Evolutionary conservation across 2,329 filamentous ascomycete genomes (phyloP), one percentile per base, ranked within the genome.

Genomic region (Shiraia bambusicola): DNA sequence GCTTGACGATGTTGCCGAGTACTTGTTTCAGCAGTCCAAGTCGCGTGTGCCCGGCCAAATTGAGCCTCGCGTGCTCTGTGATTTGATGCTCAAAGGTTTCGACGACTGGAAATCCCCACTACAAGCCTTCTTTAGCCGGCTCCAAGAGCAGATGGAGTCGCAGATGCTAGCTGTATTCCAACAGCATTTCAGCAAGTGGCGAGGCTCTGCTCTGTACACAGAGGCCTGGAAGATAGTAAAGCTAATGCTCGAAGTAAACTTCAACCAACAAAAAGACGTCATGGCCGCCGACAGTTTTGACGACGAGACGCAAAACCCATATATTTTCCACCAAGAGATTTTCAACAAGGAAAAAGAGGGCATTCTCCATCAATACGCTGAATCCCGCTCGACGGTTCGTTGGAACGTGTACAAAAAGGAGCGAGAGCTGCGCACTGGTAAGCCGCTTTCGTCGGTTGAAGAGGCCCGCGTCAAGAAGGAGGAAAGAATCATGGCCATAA

Each of bases 231-330:
- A 47, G 0, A 58, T 69, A n/a, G 38, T 69, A 0, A 34, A 58
- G 1, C 32, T 40, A 0, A 52, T 69, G 16, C 30, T 72, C 0
- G 43, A 47, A 1, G 28, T 48, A 1, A 57, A 66, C 17, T 42
- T 70, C 6, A 32, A 40, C 2, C 46, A 65, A 22, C 62, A 69
- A 26, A 51, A 47, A 0, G 45, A 28, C 0, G 48, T 47, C 0
- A 53, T 59, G 45, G 56, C 65, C 0, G 15, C 37, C 0, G 61
- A 68, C 11, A 49, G 58, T 0, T 45, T 72, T 0, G 41, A 40
- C 0, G 56, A 66, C 4, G 70, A 74, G 38, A 48, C 30, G 0
- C 54, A 63, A 30, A 67, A 66, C 2, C 66, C 71, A 0, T 61
- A 70, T n/a, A 66, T 69, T 2, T 58, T 61, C 3, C 52, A 64